Base-by-base conservation (phyloP, 108 stramenopile genomes). In the Nannochloropsis oceanica region DNA sequence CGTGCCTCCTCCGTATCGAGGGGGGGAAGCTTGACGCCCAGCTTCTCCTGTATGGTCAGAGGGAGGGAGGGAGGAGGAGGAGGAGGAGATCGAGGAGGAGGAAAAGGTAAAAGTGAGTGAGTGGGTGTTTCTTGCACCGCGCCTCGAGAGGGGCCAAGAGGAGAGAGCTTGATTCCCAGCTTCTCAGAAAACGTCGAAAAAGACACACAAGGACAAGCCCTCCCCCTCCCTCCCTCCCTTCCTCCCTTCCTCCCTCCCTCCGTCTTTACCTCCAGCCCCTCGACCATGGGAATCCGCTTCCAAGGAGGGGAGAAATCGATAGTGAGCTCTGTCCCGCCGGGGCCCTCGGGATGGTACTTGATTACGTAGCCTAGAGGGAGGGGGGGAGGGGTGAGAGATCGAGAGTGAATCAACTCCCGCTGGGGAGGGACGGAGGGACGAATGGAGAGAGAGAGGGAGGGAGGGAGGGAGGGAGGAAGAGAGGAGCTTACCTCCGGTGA, bases 281-380 rank as follows among this genome's bases (percentile, higher is more conserved):
- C 94, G 83, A 97, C 93, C 98, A 99, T 97, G 89, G 93, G 89
- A 79, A 99, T 95, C 81, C 99, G 94, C 89, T 94, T 95, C 91
- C 96, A 99, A 14, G 99, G 99, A 22, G 99, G 97, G 24, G 94
- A 94, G 85, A 98, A 99, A 90, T 99, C 97, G 79, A 99, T 96
- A 14, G 81, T 85, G 24, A 90, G 10, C 9, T 83, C 94, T 25
- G 91, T 90, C 84, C 92, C 90, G 25, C 95, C 96, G 13, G 85
- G 89, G n/a, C 95, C 95, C 85, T 96, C 95, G 82, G 97, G 97
- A 34, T 92, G 91, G 91, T 98, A 99, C 87, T 95, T 93, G 93
- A 99, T 96, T 44, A 84, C 59, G 81, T 34, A 81, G 46, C 46
- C 46, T 50, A 14, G 46, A 50, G 14, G 46, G 46, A 50, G 14